Base-by-base conservation (phyloP, 768 basidiomycete genomes). In the Lentinula guzmanii region DNA sequence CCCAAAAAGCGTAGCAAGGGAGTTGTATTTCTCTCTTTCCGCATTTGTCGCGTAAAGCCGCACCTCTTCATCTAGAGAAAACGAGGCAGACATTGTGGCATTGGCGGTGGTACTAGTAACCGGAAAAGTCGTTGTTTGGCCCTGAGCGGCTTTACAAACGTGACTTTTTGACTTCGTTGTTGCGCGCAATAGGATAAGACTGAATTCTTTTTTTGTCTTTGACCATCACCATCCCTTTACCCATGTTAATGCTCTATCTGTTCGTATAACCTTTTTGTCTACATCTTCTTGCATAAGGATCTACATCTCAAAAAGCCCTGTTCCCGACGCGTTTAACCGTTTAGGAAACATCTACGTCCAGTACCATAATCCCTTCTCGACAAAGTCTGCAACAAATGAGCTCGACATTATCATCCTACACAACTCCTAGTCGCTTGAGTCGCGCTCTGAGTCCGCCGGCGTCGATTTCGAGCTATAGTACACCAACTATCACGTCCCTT, bases 51-150 rank as follows among this genome's bases (percentile, higher is more conserved):
- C 86, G 77, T 92, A 93, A 11, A 97, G 78, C 37, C 95, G 84
- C 7, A 89, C 94, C 71, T 98, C 95, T 81, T 97, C 94, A 70
- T 97, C 95, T 61, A 95, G 83, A 60, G 83, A 87, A 46, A 86
- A 68, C 28, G 72, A 65, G 4, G 79, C 18, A 48, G 46, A 70
- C 79, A 81, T 78, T 55, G 46, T 31, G 46, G 51, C 51, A 34
- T 43, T 24, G 16, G 42, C 21, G 46, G 46, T 48, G 46, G 46
- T 48, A 18, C 18, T 48, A n/a, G 46, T 48, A 48, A 18, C 46
- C 21, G 46, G 46, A 48, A 48, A 48, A 48, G 21, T 48, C 46
- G 46, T 48, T 48, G 46, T 48, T 48, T 6, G 46, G 46, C 21
- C 18, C 21, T 24, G 46, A 48, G 42, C 15, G 15, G 42, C 42